Base-by-base conservation (phyloP, 192 early-diverging fungal species). In the Chytriomyces sp. region DNA sequence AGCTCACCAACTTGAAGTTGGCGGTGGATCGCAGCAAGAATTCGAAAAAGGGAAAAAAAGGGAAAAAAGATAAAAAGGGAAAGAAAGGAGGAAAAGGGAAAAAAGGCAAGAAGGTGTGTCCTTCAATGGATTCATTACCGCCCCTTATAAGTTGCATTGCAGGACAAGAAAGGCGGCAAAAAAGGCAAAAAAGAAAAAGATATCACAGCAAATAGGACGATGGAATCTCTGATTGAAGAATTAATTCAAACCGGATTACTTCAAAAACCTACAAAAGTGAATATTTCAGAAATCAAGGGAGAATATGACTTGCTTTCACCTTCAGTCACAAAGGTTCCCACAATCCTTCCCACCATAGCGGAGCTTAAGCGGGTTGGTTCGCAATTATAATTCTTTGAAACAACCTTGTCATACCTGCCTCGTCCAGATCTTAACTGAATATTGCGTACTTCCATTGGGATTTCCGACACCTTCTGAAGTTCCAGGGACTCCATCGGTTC, bases 141-240 rank as follows among this genome's bases (percentile, higher is more conserved):
- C 57, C 19, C 40, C 41, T 44, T 49, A 39, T 54, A 17, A 17
- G 55, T 40, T 63, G 57, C 58, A 61, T 49, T 58, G 17, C 30
- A 72, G 66, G 70, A 70, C 55, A 72, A 76, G 75, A 74, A 77
- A 37, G 72, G 72, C 26, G 76, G 76, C 10, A 81, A 82, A 72
- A 85, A 89, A 65, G 87, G 87, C 8, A 89, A 89, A 59, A 89
- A 89, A 59, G 87, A 89, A 59, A 89, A 89, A 72, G 87, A 89
- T 52, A 52, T 89, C 54, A 89, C 87, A 2, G 84, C 84, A 3
- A 84, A 84, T 49, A 66, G 87, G 36, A 85, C 86, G 2, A 86
- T 88, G 79, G 85, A 89, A 32, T 86, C 82, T 7, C 68, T 88
- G 30, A 74, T 85, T 36, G 87, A 88, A 62, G 85, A 88, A 72